Evolutionary conservation across 805 yeast species (phyloP), one percentile per base, ranked within the genome.

Genomic region (Saturnispora serradocipensis): DNA sequence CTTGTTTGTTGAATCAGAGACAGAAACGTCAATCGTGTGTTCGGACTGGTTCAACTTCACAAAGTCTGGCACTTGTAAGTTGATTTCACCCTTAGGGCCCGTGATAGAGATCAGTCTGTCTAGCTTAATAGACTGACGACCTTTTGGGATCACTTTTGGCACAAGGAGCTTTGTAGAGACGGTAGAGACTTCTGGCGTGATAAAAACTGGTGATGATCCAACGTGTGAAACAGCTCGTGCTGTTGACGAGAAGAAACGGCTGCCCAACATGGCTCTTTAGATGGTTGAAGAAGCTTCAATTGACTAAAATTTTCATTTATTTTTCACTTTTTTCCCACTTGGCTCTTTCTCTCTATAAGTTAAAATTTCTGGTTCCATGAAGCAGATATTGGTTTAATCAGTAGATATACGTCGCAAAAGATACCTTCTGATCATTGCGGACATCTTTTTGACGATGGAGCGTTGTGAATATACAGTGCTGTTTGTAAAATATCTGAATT

Each of bases 11-110:
- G 71, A 69, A n/a, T 90, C 87, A 1, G 70, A 53, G 3, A 91
- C 81, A 5, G 64, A 57, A 38, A 86, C 65, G 4, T 49, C 34
- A 16, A 56, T 48, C n/a, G 52, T 54, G 16, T 36, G 53, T 49
- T 9, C 45, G 13, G 45, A 9, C 27, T 45, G 48, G 20, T 49
- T 53, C 3, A 86, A 53, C 3, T 70, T 63, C 43, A 89, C 74
- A 60, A 90, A 90, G 52, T 81, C 82, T 1, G 97, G 96, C 11
- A 88, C 71, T 10, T 78, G 78, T 45, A 87, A 64, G 46, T 71
- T 71, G 44, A 89, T 65, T 5, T 67, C 67, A 18, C 97, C 98
- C 59, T 75, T 78, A 20, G 97, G 97, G 1, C 97, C 97, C 40
- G 68, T 69, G 18, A 89, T 72, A 5, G 77, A 76, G 38, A 85